phyloP scores from a whole-genome alignment of 2,329 filamentous ascomycete genomes.

The Paraphaeosphaeria sporulosa region DNA sequence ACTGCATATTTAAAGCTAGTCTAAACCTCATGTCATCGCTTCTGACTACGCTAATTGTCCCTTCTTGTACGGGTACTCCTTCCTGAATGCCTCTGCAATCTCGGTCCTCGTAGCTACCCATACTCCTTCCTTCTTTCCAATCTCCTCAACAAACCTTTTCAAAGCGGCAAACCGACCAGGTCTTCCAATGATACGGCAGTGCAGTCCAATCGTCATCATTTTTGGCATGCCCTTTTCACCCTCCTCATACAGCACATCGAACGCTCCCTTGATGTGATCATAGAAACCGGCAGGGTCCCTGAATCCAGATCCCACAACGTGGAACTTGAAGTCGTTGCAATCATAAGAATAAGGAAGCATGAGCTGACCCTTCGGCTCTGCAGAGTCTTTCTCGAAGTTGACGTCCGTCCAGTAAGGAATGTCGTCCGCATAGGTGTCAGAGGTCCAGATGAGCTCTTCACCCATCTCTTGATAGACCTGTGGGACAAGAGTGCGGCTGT shows the following conservation, averaged over 20 bases:
- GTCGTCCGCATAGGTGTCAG: constrained; percentile 63
- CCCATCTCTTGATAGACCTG: constrained; percentile 62
- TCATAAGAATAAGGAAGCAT: constrained; percentile 65
- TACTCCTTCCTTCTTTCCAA: constrained; percentile 60
- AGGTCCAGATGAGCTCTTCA: constrained; percentile 58
- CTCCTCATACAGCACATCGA: constrained; percentile 63
- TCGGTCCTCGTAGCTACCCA: constrained; percentile 63
- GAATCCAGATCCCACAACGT: constrained; percentile 55
- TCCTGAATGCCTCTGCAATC: constrained; percentile 60
- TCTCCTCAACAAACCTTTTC: constrained; percentile 62
- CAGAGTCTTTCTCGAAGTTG: constrained; percentile 54
- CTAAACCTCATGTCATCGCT: neutral
- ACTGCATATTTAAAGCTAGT: neutral
- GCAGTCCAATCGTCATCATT: constrained; percentile 66
- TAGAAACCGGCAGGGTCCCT: constrained; percentile 55
- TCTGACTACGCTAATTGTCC: constrained; percentile 42
- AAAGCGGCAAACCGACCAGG: constrained; percentile 61
- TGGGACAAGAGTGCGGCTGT: constrained; percentile 56
- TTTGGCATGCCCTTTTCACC: constrained; percentile 58
- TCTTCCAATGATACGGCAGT: constrained; percentile 62
- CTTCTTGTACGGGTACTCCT: constrained; percentile 59
- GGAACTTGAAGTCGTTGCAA: constrained; percentile 63
- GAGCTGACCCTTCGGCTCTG: constrained; percentile 57
- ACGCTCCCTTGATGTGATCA: constrained; percentile 59
- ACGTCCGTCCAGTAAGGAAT: constrained; percentile 65